Conservation (phyloP, 345 rosid genomes). For the Populus pruinosa region DNA sequence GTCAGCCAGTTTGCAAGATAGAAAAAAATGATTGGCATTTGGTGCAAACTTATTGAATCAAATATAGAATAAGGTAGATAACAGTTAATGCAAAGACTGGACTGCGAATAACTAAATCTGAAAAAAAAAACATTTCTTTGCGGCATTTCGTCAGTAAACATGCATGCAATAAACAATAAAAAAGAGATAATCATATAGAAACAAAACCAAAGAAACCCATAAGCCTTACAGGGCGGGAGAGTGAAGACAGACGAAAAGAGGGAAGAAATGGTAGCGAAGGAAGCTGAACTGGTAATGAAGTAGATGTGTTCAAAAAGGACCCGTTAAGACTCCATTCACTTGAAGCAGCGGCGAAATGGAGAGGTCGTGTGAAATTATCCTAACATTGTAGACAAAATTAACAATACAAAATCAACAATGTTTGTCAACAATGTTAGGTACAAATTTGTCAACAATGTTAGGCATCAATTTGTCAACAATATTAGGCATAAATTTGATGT, state of each 20-base stretch:
- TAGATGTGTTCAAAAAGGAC: not conserved
- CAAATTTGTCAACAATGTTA: too few relatives aligned
- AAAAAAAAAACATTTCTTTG: not conserved
- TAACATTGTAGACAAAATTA: too few relatives aligned
- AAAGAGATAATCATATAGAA: not conserved
- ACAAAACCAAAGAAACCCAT: not conserved
- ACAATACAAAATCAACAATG: too few relatives aligned
- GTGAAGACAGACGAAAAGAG: conserved; percentile 24
- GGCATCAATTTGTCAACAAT: too few relatives aligned
- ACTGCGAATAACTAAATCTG: not conserved
- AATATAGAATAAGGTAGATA: not conserved
- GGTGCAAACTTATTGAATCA: not conserved
- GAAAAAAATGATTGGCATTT: not conserved
- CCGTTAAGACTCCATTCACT: conserved; percentile 5
- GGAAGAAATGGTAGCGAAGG: not conserved
- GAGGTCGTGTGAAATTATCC: too few relatives aligned
- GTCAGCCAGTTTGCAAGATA: not conserved
- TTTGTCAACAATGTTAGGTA: too few relatives aligned
- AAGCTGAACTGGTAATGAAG: not conserved
- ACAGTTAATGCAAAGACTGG: not conserved
- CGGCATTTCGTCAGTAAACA: not conserved
- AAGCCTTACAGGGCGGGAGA: conserved; percentile 40
- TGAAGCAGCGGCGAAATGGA: conserved; percentile 8
- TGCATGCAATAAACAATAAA: not conserved
- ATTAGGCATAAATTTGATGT: too few relatives aligned